phyloP scores from a whole-genome alignment of 192 early-diverging fungal species.

The Paraglomus brasilianum region DNA sequence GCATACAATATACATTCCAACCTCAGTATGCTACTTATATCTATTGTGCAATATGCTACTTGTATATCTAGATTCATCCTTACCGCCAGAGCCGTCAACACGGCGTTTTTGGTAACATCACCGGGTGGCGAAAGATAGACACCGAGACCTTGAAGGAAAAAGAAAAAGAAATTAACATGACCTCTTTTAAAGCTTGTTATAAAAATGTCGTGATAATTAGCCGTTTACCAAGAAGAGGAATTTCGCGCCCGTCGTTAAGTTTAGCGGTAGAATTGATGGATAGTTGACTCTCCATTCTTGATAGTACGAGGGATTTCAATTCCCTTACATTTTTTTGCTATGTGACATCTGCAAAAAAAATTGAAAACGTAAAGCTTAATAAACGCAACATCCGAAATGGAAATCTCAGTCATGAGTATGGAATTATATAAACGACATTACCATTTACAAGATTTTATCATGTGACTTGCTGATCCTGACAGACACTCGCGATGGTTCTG shows the following conservation, averaged over 20 bases:
- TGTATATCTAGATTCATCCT: not conserved
- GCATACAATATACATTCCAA: not conserved
- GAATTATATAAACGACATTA: too few species aligned
- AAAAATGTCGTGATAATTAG: not conserved
- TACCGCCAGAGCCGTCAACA: constrained; percentile 47
- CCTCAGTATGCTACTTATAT: not conserved
- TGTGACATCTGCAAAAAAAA: too few species aligned
- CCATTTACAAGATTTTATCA: too few species aligned
- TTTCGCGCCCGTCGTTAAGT: constrained; percentile 37
- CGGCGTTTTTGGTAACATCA: constrained; percentile 40
- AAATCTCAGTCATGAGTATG: too few species aligned
- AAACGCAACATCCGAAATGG: too few species aligned
- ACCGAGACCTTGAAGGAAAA: constrained; percentile 46
- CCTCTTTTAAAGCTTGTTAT: not conserved
- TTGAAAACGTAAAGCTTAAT: too few species aligned
- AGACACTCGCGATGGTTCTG: too few species aligned
- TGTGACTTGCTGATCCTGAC: too few species aligned
- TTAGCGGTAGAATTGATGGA: constrained; percentile 17
- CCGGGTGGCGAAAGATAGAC: constrained; percentile 43
- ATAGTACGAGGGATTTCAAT: too few species aligned
- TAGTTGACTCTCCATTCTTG: not conserved
- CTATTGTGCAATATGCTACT: too few species aligned
- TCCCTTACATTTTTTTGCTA: too few species aligned
- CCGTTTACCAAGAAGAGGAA: constrained; percentile 28
- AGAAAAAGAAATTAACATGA: constrained; percentile 20